These are phyloP conservation scores for Pharnaceum exiguum DNA, from an alignment of 148 eudicot genomes.

Conservation along the genomic window DNA sequence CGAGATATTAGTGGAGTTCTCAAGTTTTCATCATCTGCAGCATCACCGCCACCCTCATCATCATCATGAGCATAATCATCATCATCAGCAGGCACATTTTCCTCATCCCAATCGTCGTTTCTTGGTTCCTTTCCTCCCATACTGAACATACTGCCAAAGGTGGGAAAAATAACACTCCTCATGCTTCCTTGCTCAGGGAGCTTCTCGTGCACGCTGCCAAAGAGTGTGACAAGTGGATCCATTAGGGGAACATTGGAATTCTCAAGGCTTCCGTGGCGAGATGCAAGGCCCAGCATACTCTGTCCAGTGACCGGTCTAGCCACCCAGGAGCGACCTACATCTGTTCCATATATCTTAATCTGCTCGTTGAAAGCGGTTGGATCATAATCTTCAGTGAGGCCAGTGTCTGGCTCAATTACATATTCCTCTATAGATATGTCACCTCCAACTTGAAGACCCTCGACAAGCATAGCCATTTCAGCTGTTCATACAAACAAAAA, in stretches of 20 bases:
- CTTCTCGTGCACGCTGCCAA: conserved; percentile 53
- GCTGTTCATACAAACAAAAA: conserved; percentile 30
- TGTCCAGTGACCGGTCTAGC: conserved; percentile 55
- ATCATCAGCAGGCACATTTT: conserved; percentile 31
- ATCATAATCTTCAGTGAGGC: conserved; percentile 29
- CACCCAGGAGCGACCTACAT: conserved; percentile 52
- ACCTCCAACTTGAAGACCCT: conserved; percentile 53
- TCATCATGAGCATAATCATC: conserved; percentile 40
- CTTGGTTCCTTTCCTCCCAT: conserved; percentile 46
- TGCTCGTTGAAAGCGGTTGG: conserved; percentile 31
- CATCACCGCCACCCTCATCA: conserved; percentile 23
- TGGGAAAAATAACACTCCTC: conserved; percentile 55
- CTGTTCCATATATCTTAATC: conserved; percentile 46
- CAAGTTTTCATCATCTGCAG: conserved; percentile 35
- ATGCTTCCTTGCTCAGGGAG: conserved; percentile 56
- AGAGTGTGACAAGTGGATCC: conserved; percentile 60
- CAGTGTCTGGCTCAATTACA: conserved; percentile 44
- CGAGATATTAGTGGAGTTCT: conserved; percentile 48
- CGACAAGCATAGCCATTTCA: conserved; percentile 63
- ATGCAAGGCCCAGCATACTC: conserved; percentile 47
- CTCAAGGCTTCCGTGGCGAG: conserved; percentile 49
- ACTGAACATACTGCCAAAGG: conserved; percentile 65
- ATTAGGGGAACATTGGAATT: conserved; percentile 30
- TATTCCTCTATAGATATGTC: conserved; percentile 50
- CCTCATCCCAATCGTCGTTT: conserved; percentile 64